Conservation (phyloP, 2,329 filamentous ascomycete species). For the Trematosphaeria pertusa region DNA sequence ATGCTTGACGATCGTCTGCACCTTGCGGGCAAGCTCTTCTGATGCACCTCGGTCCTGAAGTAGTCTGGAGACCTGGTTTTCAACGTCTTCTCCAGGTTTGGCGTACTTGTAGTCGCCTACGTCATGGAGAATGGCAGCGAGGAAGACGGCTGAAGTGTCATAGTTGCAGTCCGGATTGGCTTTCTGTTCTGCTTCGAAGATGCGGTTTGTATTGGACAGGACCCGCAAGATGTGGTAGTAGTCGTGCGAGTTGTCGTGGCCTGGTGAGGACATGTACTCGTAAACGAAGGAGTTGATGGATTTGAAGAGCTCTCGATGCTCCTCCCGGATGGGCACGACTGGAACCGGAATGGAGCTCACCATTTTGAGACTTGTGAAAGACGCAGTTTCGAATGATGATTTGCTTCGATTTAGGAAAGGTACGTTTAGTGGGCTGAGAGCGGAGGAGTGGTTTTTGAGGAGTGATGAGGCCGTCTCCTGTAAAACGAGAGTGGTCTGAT, state of each 20-base stretch:
- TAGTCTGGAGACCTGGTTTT: slow-evolving; percentile 63
- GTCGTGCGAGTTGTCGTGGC: slow-evolving; percentile 80
- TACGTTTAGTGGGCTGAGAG: too few relatives aligned
- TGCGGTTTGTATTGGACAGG: slow-evolving; percentile 71
- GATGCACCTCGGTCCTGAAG: slow-evolving; percentile 65
- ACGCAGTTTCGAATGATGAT: background rate
- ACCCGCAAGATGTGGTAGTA: slow-evolving; percentile 85
- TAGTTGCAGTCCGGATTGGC: slow-evolving; percentile 44
- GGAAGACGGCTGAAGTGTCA: slow-evolving; percentile 66
- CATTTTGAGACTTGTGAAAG: slow-evolving; percentile 18
- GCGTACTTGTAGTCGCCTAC: slow-evolving; percentile 85
- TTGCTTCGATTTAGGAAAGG: too few relatives aligned
- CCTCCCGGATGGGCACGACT: slow-evolving; percentile 28
- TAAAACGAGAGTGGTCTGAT: too few relatives aligned
- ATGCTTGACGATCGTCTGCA: slow-evolving; percentile 75
- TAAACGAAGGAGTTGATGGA: slow-evolving; percentile 41
- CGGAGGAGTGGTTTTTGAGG: background rate
- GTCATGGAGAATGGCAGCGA: slow-evolving; percentile 74
- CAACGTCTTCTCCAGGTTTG: slow-evolving; percentile 60
- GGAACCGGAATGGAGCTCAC: slow-evolving; percentile 26
- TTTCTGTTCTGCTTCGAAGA: slow-evolving; percentile 61
- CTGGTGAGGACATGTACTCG: slow-evolving; percentile 44
- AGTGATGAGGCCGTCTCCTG: background rate
- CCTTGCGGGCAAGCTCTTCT: slow-evolving; percentile 64
- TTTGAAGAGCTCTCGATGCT: slow-evolving; percentile 31